These are phyloP conservation scores for Cercospora zeina DNA, from an alignment of 2,329 filamentous ascomycete species.

Conservation along the genomic window DNA sequence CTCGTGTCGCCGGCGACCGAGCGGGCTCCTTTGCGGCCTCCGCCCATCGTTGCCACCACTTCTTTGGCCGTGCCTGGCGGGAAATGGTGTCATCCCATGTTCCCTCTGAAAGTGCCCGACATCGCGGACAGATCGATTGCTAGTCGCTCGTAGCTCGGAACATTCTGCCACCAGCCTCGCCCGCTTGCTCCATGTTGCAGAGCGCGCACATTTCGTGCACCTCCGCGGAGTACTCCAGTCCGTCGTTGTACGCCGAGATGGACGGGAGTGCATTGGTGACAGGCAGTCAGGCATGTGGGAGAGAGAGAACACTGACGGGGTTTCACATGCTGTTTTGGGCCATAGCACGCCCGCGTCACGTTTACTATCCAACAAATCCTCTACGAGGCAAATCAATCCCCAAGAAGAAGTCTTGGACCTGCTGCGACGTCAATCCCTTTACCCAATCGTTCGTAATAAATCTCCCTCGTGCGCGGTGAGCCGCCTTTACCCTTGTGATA, in stretches of 20 bases:
- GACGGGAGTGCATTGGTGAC: background rate
- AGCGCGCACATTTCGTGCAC: background rate
- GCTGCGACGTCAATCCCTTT: background rate
- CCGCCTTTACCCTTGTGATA: background rate
- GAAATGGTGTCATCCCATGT: slow-evolving; percentile 15
- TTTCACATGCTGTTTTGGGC: slow-evolving; percentile 9
- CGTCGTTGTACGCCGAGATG: background rate
- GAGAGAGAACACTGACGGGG: background rate
- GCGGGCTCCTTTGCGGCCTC: background rate
- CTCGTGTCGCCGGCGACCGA: slow-evolving; percentile 7
- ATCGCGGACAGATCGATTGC: background rate
- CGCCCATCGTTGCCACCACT: slow-evolving; percentile 5
- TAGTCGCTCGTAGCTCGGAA: background rate
- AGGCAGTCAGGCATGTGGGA: no score
- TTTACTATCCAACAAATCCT: background rate
- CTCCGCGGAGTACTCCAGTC: background rate
- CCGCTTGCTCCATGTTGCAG: background rate
- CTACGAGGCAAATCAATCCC: slow-evolving; percentile 8
- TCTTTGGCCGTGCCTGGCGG: slow-evolving; percentile 4
- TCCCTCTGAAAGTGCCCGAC: slow-evolving; percentile 5
- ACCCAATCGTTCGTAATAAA: slow-evolving; percentile 1
- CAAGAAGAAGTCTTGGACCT: background rate
- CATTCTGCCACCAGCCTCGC: background rate
- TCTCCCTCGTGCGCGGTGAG: background rate
- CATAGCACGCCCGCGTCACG: slow-evolving; percentile 9